A percentile compares a stretch with the other conserved stretches of the same genome.
phyloP scores from a whole-genome alignment of 257 asterid species.

The Nicotiana undulata region DNA sequence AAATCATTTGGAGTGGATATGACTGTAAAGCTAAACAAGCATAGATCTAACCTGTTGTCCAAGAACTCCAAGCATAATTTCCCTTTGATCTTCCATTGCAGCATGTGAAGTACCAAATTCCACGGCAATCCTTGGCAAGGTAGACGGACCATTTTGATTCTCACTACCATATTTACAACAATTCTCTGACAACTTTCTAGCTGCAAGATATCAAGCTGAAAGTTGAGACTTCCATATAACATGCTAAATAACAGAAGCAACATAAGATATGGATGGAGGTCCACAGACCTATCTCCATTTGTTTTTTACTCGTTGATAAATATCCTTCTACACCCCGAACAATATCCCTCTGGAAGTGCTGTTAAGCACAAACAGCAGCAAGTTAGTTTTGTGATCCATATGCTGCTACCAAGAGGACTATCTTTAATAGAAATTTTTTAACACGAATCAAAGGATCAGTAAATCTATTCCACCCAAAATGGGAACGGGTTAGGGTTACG shows the following conservation, averaged over 20 bases:
- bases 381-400: neutral
- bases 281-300: conserved; percentile 75
- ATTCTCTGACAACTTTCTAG: conserved; percentile 78
- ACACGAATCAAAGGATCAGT: neutral
- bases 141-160: conserved; percentile 53
- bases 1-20: neutral
- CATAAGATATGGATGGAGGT: conserved; percentile 8
- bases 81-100: conserved; percentile 82
- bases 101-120: conserved; percentile 79
- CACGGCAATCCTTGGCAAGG: conserved; percentile 59
- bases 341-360: conserved; percentile 98
- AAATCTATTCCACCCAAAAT: neutral
- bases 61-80: conserved; percentile 68
- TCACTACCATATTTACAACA: conserved; percentile 85
- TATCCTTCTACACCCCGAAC: conserved; percentile 83
- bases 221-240: conserved; percentile 15
- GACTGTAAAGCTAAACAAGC: neutral
- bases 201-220: conserved; percentile 44
- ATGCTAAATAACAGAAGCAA: conserved; percentile 14
- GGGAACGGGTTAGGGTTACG: neutral
- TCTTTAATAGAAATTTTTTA: neutral
- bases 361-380: conserved; percentile 35
- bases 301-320: conserved; percentile 61
- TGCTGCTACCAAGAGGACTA: neutral
- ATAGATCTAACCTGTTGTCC: conserved; percentile 56